phyloP scores from a whole-genome alignment of 495 filamentous ascomycete genomes.

The Glonium stellatum region DNA sequence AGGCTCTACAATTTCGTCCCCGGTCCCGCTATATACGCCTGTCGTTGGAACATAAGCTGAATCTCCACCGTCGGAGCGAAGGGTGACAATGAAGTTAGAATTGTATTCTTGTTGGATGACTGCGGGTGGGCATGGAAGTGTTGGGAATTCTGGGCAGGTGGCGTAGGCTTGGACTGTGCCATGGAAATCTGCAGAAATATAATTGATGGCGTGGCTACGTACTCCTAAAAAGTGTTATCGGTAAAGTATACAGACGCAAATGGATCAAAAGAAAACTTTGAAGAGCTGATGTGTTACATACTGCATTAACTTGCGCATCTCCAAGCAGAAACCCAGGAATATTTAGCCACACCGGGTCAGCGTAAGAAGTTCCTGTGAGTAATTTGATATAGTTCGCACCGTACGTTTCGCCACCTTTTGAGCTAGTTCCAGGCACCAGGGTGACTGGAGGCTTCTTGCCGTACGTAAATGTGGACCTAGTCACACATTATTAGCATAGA shows the following conservation, averaged over 20 bases:
- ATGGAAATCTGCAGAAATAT: slow-evolving; percentile 44
- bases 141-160: slow-evolving; percentile 28
- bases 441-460: slow-evolving; percentile 37
- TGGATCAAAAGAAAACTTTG: no score
- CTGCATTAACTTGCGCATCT: no score
- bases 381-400: slow-evolving; percentile 42
- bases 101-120: slow-evolving; percentile 43
- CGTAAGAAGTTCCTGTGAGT: slow-evolving; percentile 27
- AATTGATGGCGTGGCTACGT: slow-evolving; percentile 40
- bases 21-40: slow-evolving; percentile 38
- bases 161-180: slow-evolving; percentile 36
- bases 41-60: slow-evolving; percentile 48
- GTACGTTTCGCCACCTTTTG: slow-evolving; percentile 37
- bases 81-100: slow-evolving; percentile 36
- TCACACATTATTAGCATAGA: no score
- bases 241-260: no score
- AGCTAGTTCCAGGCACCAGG: slow-evolving; percentile 44
- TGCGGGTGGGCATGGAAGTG: slow-evolving; percentile 24
- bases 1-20: slow-evolving; percentile 45
- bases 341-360: slow-evolving; percentile 47
- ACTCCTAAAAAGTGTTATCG: slow-evolving; percentile 32
- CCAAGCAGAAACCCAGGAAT: slow-evolving; percentile 30
- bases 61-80: slow-evolving; percentile 40
- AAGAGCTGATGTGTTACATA: no score
- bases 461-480: slow-evolving; percentile 30